Base-by-base conservation (phyloP, 257 asterid genomes). In the Plantago elongata region DNA sequence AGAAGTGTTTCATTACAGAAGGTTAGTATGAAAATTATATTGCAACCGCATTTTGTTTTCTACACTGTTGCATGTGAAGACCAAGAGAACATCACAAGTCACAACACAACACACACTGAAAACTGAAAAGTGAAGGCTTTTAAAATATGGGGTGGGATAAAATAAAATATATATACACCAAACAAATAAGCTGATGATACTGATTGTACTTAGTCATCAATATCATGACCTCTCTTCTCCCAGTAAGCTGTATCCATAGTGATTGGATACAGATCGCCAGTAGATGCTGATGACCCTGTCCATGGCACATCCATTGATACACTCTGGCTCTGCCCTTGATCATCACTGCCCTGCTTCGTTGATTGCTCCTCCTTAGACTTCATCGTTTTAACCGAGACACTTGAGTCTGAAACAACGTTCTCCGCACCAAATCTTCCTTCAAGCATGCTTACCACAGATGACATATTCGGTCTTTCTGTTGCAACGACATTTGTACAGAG, bases 401-500 rank as follows among this genome's bases (percentile, higher is more conserved):
- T 18, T 48, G 47, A 13, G 11, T 55, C 51, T 11, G 61, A 45
- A 38, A 38, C 43, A 45, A 75, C 9, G 43, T 49, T 9, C 18
- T 11, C 54, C 15, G n/a, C 22, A 14, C 0, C 27, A 11, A 22
- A 50, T 18, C 57, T 64, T 5, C 77, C 74, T 48, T 71, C 80
- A 1, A 75, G 77, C 62, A 71, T 47, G 64, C 77, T 71, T 7
- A 75, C 77, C 15, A 72, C 77, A 3, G 63, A 12, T n/a, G 81
- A 76, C 81, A 76, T 76, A 15, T 60, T 68, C 8, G 81, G 81
- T 60, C 81, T 72, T 54, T 22, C 75, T 4, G 57, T 15, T 3
- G 72, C 60, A 1, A 51, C 48, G 40, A 46, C 61, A 38, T 60
- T 49, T 1, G 75, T 48, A 54, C 81, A 75, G n/a, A 16, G 74